A percentile compares a stretch with the other conserved stretches of the same genome.
Evolutionary conservation across 1,284 basidiomycete genomes (phyloP).

Genomic region (Neonothopanus nambi): DNA sequence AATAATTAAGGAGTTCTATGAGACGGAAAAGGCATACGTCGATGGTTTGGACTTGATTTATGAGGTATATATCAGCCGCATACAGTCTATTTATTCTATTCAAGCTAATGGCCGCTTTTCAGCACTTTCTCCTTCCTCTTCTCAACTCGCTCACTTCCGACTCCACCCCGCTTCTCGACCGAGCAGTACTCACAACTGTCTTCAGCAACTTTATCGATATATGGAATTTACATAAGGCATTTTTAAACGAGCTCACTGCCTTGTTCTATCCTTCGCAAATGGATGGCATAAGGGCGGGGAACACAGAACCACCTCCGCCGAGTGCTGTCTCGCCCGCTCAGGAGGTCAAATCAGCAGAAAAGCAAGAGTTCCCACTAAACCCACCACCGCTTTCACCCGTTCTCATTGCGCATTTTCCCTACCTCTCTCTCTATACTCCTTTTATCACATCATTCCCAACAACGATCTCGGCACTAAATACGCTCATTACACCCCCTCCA

Average conservation of each 20-base stretch:
- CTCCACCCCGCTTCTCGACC: slow-evolving; percentile 64
- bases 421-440: slow-evolving; percentile 78
- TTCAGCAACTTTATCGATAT: slow-evolving; percentile 94
- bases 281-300: neutral
- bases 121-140: slow-evolving; percentile 81
- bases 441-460: slow-evolving; percentile 78
- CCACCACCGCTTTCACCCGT: slow-evolving; percentile 48
- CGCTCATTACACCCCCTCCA: slow-evolving; percentile 46
- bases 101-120: neutral
- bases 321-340: neutral
- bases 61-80: slow-evolving; percentile 57
- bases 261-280: slow-evolving; percentile 31
- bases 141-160: slow-evolving; percentile 64
- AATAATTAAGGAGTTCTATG: slow-evolving; percentile 74
- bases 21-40: slow-evolving; percentile 80
- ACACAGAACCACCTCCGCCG: neutral
- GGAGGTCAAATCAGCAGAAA: neutral
- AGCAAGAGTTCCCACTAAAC: slow-evolving; percentile 14
- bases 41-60: slow-evolving; percentile 81
- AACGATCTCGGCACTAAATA: slow-evolving; percentile 56
- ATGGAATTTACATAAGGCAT: slow-evolving; percentile 84
- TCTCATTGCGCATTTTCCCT: slow-evolving; percentile 70
- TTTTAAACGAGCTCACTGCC: slow-evolving; percentile 60
- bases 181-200: slow-evolving; percentile 69
- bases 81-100: too few species aligned